Conservation (phyloP, 176 grass and related monocot genomes). For the Rhynchospora pubera region DNA sequence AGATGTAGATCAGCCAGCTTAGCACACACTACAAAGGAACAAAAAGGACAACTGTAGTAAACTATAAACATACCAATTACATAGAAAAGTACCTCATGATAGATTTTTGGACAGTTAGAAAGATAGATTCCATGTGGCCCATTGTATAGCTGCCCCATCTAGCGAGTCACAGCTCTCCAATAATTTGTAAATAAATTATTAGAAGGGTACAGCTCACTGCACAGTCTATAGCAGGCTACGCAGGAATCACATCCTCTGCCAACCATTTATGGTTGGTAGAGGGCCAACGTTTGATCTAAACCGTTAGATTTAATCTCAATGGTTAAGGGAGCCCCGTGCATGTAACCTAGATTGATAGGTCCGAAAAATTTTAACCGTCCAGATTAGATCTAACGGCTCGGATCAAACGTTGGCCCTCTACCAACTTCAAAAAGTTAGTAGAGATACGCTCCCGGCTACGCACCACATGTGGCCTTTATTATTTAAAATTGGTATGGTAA, state of each 20-base stretch:
- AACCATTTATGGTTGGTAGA: too few species aligned
- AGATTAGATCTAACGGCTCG: too few species aligned
- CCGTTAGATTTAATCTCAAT: too few species aligned
- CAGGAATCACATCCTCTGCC: too few species aligned
- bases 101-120: background rate
- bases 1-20: slow-evolving; percentile 3
- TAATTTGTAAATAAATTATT: too few species aligned
- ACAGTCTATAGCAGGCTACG: background rate
- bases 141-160: background rate
- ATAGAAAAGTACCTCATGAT: background rate
- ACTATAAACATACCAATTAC: background rate
- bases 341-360: too few species aligned
- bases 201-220: background rate
- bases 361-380: too few species aligned
- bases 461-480: background rate
- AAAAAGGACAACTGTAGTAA: slow-evolving; percentile 17
- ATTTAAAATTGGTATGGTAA: background rate
- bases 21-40: slow-evolving; percentile 16
- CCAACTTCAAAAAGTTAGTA: too few species aligned
- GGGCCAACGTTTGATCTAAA: too few species aligned
- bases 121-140: background rate
- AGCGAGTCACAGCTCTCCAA: background rate
- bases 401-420: too few species aligned
- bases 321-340: too few species aligned
- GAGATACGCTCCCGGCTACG: too few species aligned